A percentile compares a stretch with the other conserved stretches of the same genome.
These are phyloP conservation scores for Volvox carteri DNA, from an alignment of 163 green algal genomes.

Conservation along the genomic window DNA sequence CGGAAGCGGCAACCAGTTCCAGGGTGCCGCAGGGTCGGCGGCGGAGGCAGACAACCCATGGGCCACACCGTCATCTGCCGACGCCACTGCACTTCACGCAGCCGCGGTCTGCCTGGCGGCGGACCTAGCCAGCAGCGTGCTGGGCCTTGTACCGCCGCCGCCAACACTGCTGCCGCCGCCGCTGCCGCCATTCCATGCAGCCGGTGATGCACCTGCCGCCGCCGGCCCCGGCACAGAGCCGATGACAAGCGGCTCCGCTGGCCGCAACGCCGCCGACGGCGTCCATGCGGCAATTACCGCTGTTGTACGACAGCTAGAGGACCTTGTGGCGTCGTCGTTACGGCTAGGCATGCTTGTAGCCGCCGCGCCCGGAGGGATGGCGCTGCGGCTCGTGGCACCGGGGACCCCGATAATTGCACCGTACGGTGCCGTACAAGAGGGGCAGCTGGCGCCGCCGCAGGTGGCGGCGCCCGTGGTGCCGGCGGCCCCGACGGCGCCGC, in stretches of 20 bases:
- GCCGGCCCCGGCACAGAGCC: neutral
- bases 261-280: neutral
- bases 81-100: neutral
- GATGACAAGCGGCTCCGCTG: neutral
- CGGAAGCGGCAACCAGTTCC: too few relatives aligned
- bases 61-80: neutral
- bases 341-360: neutral
- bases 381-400: conserved; percentile 27
- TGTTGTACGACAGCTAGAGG: neutral
- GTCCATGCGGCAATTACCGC: neutral
- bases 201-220: neutral
- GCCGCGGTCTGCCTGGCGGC: neutral
- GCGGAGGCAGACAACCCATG: too few relatives aligned
- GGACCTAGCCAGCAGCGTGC: too few relatives aligned
- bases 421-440: too few relatives aligned
- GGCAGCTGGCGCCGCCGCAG: too few relatives aligned
- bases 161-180: too few relatives aligned
- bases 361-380: neutral
- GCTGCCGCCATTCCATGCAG: neutral
- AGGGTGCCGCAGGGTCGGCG: too few relatives aligned
- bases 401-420: too few relatives aligned
- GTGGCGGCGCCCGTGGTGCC: too few relatives aligned
- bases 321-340: neutral
- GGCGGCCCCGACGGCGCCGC: too few relatives aligned
- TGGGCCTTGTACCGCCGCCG: too few relatives aligned